A percentile compares a stretch with the other conserved stretches of the same genome.
These are phyloP conservation scores for Lodderomyces theae DNA, from an alignment of 1,139 yeast species.

Conservation along the genomic window DNA sequence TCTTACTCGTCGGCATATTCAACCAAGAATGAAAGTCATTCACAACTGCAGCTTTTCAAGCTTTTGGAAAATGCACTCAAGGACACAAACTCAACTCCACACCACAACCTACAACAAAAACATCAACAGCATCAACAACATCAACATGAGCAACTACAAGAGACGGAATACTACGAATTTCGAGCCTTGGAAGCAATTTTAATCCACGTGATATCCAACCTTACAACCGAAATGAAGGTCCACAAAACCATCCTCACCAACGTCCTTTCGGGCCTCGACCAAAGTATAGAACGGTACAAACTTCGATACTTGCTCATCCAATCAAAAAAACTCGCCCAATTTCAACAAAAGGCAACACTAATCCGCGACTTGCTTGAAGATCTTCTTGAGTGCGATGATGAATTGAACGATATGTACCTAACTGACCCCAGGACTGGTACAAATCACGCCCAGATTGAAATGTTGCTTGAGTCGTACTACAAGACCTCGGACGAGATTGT, in stretches of 20 bases:
- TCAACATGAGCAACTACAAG: too few species aligned
- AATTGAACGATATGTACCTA: slow-evolving; percentile 39
- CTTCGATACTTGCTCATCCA: slow-evolving; percentile 42
- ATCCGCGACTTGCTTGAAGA: slow-evolving; percentile 42
- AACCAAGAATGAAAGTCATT: slow-evolving; percentile 34
- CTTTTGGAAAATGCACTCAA: slow-evolving; percentile 31
- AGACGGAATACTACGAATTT: slow-evolving; percentile 32
- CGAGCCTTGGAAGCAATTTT: slow-evolving; percentile 44
- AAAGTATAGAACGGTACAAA: slow-evolving; percentile 39
- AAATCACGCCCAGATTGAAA: slow-evolving; percentile 44
- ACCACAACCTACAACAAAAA: not conserved
- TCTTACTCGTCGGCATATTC: slow-evolving; percentile 16
- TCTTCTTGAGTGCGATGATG: slow-evolving; percentile 40
- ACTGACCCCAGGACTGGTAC: slow-evolving; percentile 33
- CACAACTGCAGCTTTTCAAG: slow-evolving; percentile 34
- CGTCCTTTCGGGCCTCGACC: slow-evolving; percentile 37
- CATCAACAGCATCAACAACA: too few species aligned
- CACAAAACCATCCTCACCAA: slow-evolving; percentile 40
- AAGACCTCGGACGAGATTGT: slow-evolving; percentile 46
- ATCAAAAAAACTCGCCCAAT: slow-evolving; percentile 43
- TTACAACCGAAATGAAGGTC: slow-evolving; percentile 44
- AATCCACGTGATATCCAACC: slow-evolving; percentile 36
- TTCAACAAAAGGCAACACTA: slow-evolving; percentile 41
- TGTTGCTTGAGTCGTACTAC: slow-evolving; percentile 43
- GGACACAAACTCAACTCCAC: slow-evolving; percentile 13